phyloP scores from a whole-genome alignment of 2,329 filamentous ascomycete genomes.

The Tolypocladium cylindrosporum region DNA sequence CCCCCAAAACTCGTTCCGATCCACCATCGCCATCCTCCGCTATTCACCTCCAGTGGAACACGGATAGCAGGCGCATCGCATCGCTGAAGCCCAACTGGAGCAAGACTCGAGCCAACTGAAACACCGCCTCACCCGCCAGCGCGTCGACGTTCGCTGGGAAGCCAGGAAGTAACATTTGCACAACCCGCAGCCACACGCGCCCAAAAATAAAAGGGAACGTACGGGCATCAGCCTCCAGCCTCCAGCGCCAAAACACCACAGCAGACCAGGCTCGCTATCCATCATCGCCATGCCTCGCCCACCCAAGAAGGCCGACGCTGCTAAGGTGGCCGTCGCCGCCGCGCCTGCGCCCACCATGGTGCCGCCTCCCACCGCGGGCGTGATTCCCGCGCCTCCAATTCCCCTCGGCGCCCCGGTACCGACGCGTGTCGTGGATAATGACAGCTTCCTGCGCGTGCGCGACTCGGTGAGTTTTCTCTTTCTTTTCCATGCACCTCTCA shows the following conservation, averaged over 20 bases:
- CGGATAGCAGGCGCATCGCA: background rate
- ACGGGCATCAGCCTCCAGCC: background rate
- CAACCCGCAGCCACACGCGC: background rate
- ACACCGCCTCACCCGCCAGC: background rate
- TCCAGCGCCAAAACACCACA: background rate
- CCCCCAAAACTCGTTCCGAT: slow-evolving; percentile 2
- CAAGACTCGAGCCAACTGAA: background rate
- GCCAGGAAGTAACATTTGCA: background rate
- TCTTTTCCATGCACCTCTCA: background rate
- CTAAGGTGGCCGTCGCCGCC: slow-evolving; percentile 23
- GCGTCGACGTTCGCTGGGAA: background rate
- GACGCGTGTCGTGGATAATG: slow-evolving; percentile 48
- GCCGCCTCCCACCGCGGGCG: slow-evolving; percentile 17
- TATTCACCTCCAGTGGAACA: background rate
- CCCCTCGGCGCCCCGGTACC: slow-evolving; percentile 9
- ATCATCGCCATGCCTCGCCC: slow-evolving; percentile 32
- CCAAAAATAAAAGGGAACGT: slow-evolving; percentile 1
- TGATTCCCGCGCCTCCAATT: slow-evolving; percentile 8
- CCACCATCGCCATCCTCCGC: slow-evolving; percentile 8
- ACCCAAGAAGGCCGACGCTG: slow-evolving; percentile 31
- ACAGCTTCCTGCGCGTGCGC: slow-evolving; percentile 70
- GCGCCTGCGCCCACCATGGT: slow-evolving; percentile 28
- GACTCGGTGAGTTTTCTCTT: slow-evolving; percentile 58
- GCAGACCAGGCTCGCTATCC: background rate
- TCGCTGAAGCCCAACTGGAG: slow-evolving; percentile 2